Evolutionary conservation across 495 filamentous ascomycete species (phyloP).

Genomic region (Beverwykella pulmonaria): DNA sequence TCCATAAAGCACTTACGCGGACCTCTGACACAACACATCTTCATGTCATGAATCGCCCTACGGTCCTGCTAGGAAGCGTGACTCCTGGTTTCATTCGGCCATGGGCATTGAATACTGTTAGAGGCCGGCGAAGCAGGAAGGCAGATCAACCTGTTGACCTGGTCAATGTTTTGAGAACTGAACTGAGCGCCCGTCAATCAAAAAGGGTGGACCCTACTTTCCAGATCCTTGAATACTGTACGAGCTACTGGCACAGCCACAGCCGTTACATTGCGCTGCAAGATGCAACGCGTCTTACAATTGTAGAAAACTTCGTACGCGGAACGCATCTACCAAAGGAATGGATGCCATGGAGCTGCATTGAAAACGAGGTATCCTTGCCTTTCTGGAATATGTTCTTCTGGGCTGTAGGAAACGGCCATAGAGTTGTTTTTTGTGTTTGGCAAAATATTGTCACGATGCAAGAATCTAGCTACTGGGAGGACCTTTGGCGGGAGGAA

Average conservation of each 20-base stretch:
- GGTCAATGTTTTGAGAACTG: background rate
- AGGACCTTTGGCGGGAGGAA: conserved; percentile 23
- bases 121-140: background rate
- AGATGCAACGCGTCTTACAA: conserved; percentile 6
- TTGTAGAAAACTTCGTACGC: conserved; percentile 11
- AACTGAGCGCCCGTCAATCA: background rate
- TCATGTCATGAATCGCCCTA: background rate
- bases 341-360: background rate
- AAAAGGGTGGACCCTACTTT: conserved; percentile 19
- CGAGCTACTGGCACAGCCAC: conserved; percentile 28
- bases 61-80: background rate
- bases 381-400: background rate
- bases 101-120: background rate
- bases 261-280: conserved; percentile 20
- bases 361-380: background rate
- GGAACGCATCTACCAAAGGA: background rate
- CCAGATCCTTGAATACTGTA: conserved; percentile 26
- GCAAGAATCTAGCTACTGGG: background rate
- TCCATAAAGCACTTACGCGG: conserved; percentile 18
- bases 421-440: background rate
- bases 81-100: background rate
- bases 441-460: background rate
- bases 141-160: background rate
- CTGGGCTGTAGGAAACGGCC: background rate
- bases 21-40: conserved; percentile 23